phyloP scores from a whole-genome alignment of 192 early-diverging fungal species.

The Backusella psychrophila region DNA sequence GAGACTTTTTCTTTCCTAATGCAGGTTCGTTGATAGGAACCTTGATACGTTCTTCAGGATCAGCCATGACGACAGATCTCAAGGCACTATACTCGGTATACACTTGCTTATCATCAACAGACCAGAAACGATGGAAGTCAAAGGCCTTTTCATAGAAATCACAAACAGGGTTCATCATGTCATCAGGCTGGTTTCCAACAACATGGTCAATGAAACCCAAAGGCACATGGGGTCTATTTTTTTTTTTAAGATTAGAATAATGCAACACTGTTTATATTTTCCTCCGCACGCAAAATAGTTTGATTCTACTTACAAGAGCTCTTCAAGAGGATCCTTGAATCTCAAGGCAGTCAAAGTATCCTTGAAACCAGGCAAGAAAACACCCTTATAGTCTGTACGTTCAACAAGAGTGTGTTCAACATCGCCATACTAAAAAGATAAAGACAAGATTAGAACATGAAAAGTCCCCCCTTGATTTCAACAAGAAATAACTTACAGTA shows the following conservation, averaged over 20 bases:
- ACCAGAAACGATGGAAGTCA: conserved; percentile 99
- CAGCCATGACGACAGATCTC: conserved; percentile 94
- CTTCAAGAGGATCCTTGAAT: conserved; percentile 55
- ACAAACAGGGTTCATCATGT: conserved; percentile 82
- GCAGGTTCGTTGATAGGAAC: conserved; percentile 99
- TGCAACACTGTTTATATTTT: not conserved
- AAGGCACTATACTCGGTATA: conserved; percentile 94
- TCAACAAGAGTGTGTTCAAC: conserved; percentile 96
- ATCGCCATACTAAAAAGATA: conserved; percentile 76
- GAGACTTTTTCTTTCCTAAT: conserved; percentile 87
- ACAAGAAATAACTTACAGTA: conserved; percentile 45
- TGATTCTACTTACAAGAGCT: conserved; percentile 42
- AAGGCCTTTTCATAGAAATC: conserved; percentile 88
- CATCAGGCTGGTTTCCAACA: conserved; percentile 94
- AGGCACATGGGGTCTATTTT: conserved; percentile 44
- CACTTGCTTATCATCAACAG: conserved; percentile 95
- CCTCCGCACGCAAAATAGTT: not conserved
- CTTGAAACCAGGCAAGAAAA: conserved; percentile 83
- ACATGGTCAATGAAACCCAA: conserved; percentile 87
- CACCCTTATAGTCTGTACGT: conserved; percentile 75
- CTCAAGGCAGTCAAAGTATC: conserved; percentile 27
- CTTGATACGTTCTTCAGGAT: conserved; percentile 87
- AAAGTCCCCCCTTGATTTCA: not conserved
- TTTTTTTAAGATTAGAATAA: not conserved
- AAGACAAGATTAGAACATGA: not conserved